phyloP scores from a whole-genome alignment of 2,329 filamentous ascomycete genomes.

The Penicillium corylophilum region DNA sequence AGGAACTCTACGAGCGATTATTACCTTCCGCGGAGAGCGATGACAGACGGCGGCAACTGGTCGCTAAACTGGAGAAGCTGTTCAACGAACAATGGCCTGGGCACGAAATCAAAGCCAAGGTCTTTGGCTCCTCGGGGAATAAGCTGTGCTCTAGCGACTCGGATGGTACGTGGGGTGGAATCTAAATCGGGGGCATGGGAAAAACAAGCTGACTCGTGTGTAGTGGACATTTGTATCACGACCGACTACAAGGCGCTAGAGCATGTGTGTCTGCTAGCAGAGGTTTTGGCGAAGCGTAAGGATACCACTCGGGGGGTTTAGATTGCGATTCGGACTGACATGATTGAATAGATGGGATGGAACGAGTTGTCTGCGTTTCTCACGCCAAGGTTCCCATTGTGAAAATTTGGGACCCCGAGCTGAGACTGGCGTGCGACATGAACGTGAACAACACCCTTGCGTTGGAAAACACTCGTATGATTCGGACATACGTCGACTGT shows the following conservation, averaged over 20 bases:
- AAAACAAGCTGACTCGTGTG: constrained; percentile 22
- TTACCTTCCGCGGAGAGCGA: constrained; percentile 79
- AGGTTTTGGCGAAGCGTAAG: constrained; percentile 80
- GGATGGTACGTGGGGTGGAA: constrained; percentile 64
- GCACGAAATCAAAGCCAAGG: constrained; percentile 81
- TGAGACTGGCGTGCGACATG: constrained; percentile 89
- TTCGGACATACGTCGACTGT: constrained; percentile 92
- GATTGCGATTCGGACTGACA: constrained; percentile 10
- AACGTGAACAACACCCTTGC: constrained; percentile 98
- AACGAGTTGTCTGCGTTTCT: constrained; percentile 91
- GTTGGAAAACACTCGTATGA: constrained; percentile 95
- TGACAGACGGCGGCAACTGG: constrained; percentile 68
- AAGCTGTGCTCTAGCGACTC: constrained; percentile 92
- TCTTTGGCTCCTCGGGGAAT: constrained; percentile 98
- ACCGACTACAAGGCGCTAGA: constrained; percentile 86
- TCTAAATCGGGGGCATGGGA: background rate
- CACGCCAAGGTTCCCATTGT: constrained; percentile 97
- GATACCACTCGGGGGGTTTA: constrained; percentile 14
- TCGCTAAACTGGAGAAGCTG: constrained; percentile 83
- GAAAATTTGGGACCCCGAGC: constrained; percentile 95
- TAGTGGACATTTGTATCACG: constrained; percentile 97
- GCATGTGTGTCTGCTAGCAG: constrained; percentile 85
- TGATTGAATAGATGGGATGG: constrained; percentile 74
- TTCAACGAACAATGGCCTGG: constrained; percentile 91
- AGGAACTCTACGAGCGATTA: constrained; percentile 79